A percentile compares a stretch with the other conserved stretches of the same genome.
Conservation (phyloP, 2,329 filamentous ascomycete genomes). For the Atkinsonella hypoxylon region DNA sequence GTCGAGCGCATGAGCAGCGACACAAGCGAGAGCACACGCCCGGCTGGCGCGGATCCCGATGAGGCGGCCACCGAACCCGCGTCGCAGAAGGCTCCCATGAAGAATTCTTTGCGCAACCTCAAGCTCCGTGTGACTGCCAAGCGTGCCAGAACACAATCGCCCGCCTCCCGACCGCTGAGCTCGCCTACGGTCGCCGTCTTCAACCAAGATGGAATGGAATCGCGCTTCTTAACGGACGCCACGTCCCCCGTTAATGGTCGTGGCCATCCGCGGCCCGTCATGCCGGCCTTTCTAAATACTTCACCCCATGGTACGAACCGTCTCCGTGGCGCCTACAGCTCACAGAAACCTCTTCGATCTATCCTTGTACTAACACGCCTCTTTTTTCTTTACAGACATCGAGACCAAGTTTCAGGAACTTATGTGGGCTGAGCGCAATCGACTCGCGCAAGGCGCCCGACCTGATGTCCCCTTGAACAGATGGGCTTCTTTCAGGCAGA, state of each 20-base stretch:
- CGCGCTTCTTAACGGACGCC: constrained; percentile 13
- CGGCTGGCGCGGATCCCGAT: not conserved
- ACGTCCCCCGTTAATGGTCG: constrained; percentile 2
- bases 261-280: constrained; percentile 12
- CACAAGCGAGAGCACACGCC: constrained; percentile 13
- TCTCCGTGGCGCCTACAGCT: not conserved
- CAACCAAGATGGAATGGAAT: constrained; percentile 23
- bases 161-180: constrained; percentile 18
- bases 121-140: constrained; percentile 34
- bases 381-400: constrained; percentile 26
- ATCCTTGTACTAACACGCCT: not conserved
- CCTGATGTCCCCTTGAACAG: constrained; percentile 22
- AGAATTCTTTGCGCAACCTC: constrained; percentile 32
- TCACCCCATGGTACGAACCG: constrained; percentile 22
- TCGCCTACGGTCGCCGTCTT: constrained; percentile 22
- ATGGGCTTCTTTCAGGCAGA: constrained; percentile 25
- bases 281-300: constrained; percentile 28
- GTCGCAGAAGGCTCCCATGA: constrained; percentile 13
- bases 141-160: constrained; percentile 32
- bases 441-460: constrained; percentile 27
- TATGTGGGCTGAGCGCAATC: constrained; percentile 39
- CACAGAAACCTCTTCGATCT: not conserved
- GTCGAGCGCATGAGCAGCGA: constrained; percentile 22
- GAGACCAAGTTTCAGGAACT: constrained; percentile 40
- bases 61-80: constrained; percentile 9